phyloP scores from a whole-genome alignment of 176 grass and related monocot genomes.

The Coix lacrymajobi region DNA sequence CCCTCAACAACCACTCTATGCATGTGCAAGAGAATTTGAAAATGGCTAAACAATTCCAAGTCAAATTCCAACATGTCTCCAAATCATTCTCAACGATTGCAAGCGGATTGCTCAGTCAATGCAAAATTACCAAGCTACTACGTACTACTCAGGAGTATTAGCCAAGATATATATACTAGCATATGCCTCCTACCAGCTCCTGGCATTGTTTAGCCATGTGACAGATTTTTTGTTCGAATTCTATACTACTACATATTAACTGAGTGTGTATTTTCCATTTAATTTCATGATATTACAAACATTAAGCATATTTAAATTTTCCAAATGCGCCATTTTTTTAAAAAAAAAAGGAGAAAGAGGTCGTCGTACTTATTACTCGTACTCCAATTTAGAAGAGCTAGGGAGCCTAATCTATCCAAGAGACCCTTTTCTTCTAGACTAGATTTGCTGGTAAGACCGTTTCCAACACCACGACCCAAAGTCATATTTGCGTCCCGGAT shows the following conservation, averaged over 20 bases:
- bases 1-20: conserved; percentile 13
- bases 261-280: not conserved
- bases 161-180: not conserved
- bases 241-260: not conserved
- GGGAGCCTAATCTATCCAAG: not conserved
- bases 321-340: not conserved
- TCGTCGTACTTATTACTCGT: not conserved
- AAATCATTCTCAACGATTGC: not conserved
- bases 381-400: not conserved
- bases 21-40: conserved; percentile 37
- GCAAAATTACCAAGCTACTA: not conserved
- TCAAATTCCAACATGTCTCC: conserved; percentile 28
- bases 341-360: not conserved
- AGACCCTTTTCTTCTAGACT: not conserved
- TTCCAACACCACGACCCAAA: too few relatives aligned
- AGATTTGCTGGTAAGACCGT: not conserved
- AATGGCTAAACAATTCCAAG: conserved; percentile 11
- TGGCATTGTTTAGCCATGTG: not conserved
- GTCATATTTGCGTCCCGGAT: too few relatives aligned
- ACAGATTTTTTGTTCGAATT: not conserved
- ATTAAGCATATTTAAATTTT: too few relatives aligned
- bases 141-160: too few relatives aligned
- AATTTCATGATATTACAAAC: too few relatives aligned
- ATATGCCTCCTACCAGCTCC: too few relatives aligned
- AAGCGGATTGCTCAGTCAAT: not conserved